Evolutionary conservation across 108 stramenopile species (phyloP).

Genomic region (Cyclotella distinguenda): DNA sequence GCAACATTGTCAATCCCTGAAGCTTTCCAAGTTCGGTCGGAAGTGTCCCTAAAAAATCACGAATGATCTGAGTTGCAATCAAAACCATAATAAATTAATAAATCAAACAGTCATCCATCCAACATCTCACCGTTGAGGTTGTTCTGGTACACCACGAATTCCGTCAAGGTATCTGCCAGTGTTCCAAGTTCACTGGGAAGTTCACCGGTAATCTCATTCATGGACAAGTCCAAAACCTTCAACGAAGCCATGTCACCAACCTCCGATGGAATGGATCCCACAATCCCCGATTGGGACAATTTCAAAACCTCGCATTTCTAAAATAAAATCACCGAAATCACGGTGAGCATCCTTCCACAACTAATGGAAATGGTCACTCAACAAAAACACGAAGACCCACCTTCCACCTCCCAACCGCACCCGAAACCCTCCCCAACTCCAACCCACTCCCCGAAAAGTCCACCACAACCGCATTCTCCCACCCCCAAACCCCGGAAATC

Average conservation of each 20-base stretch:
- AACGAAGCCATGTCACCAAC: slow-evolving; percentile 38
- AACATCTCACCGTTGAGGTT: not conserved
- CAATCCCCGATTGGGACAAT: slow-evolving; percentile 37
- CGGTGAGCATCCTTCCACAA: not conserved
- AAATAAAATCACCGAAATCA: not conserved
- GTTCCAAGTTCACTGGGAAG: slow-evolving; percentile 33
- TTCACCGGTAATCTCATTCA: slow-evolving; percentile 28
- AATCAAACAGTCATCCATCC: not conserved
- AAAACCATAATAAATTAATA: not conserved
- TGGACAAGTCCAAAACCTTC: slow-evolving; percentile 37
- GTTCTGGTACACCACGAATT: slow-evolving; percentile 2
- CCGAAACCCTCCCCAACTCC: slow-evolving; percentile 10
- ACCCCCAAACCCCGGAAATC: slow-evolving; percentile 40
- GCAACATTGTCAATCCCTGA: slow-evolving; percentile 1
- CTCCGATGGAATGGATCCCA: slow-evolving; percentile 52
- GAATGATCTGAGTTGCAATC: not conserved
- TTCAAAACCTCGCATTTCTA: slow-evolving; percentile 3
- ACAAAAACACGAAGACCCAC: not conserved
- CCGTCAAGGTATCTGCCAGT: not conserved
- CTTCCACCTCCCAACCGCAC: slow-evolving; percentile 22
- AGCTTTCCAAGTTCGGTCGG: slow-evolving; percentile 34
- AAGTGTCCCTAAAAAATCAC: slow-evolving; percentile 6
- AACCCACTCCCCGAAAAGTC: slow-evolving; percentile 32
- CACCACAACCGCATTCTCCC: slow-evolving; percentile 15
- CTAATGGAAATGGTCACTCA: no score